Evolutionary conservation across 768 basidiomycete genomes (phyloP).

Genomic region (Mrakia hoshinonis): DNA sequence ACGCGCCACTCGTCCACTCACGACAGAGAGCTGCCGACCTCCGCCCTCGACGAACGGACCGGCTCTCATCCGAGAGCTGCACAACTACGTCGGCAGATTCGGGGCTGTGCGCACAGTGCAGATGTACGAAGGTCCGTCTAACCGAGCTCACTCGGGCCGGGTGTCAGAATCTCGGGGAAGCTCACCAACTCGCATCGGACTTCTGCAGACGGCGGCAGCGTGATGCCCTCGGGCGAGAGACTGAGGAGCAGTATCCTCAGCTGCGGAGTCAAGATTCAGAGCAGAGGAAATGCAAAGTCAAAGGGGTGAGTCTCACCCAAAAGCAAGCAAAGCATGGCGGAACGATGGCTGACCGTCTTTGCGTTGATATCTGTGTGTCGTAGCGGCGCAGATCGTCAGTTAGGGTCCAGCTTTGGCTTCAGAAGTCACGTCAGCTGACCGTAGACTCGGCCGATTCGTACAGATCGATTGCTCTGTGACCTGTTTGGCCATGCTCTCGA

Average conservation of each 20-base stretch:
- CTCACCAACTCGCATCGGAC: neutral
- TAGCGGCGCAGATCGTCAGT: neutral
- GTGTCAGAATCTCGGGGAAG: neutral
- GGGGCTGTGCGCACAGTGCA: neutral
- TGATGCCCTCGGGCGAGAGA: neutral
- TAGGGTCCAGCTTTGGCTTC: too few species aligned
- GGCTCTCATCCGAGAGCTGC: neutral
- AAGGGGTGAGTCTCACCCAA: neutral
- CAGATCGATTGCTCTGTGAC: neutral
- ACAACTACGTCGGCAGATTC: neutral
- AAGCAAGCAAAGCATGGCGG: neutral
- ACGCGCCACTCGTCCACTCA: too few species aligned
- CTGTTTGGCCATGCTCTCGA: neutral
- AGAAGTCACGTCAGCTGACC: too few species aligned
- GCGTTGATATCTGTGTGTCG: neutral
- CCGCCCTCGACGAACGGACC: neutral
- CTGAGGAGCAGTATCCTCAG: neutral
- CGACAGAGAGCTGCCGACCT: conserved; percentile 6
- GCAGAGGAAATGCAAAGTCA: neutral
- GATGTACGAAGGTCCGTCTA: neutral
- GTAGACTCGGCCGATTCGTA: too few species aligned
- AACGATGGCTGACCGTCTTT: neutral
- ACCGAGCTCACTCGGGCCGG: neutral
- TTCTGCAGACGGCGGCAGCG: neutral
- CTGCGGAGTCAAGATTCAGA: neutral